Evolutionary conservation across 805 yeast genomes (phyloP), one percentile per base, ranked within the genome.

Genomic region (Candida awuae): DNA sequence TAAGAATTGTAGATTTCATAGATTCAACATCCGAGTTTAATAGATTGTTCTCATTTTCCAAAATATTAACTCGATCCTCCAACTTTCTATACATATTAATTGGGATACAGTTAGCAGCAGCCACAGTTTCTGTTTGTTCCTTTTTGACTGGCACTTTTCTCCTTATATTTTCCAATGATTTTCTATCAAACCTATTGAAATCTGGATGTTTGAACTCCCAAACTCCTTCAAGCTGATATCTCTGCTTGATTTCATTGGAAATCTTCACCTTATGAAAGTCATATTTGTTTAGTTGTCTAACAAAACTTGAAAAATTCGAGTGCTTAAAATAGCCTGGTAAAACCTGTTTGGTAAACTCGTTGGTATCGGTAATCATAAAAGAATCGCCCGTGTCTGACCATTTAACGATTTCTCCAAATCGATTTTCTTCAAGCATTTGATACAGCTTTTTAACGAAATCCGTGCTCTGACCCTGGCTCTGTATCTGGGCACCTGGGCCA

Each of bases 201-300:
- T 78, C 85, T 0, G 96, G 94, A 59, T 92, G 97, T 55, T 79
- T 77, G 65, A 92, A 90, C 58, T 90, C 97, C 97, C 97, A 90
- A 27, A 58, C 42, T 29, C 54, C 52, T 33, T 54, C 57, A 16
- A 88, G 78, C 58, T 80, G 76, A 41, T 80, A 86, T 29, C 87
- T 84, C 52, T 78, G 77, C 42, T 76, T 75, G 43, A 68, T 62
- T 49, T 78, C 87, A 42, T 68, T 73, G 29, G 83, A 66, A 33
- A 76, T 68, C 56, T 90, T 84, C 32, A 92, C 94, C 63, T 92
- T 92, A 67, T 92, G 98, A 67, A 92, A 92, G 61, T 90, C 98
- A 56, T 92, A 92, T 62, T 92, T 92, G 69, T 92, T 92, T 52
- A 92, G 68, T 58, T 92, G 98, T 33, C 98, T 74, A 16, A 90